Percentiles rank a stretch among this genome's conserved stretches.
Evolutionary conservation across 164 flowering plant genomes (phyloP).

Genomic region (Vitis cinerea): DNA sequence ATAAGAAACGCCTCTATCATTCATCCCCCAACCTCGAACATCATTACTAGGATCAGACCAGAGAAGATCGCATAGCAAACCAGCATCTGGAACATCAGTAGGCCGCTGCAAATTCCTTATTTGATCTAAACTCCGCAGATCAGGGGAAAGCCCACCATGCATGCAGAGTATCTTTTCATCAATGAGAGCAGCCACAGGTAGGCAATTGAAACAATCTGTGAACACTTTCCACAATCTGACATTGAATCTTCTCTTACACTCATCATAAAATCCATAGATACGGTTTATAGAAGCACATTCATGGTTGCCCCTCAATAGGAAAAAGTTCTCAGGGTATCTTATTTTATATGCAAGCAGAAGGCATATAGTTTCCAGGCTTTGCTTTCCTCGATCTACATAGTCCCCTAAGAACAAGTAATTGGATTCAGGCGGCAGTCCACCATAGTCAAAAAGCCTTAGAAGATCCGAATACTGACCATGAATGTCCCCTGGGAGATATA

Average conservation of each 20-base stretch:
- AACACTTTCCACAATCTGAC: conserved; percentile 28
- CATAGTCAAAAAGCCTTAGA: conserved; percentile 33
- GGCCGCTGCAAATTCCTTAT: conserved; percentile 25
- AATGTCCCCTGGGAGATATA: conserved; percentile 24
- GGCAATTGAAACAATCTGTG: conserved; percentile 32
- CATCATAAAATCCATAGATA: conserved; percentile 35
- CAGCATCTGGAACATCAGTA: conserved; percentile 29
- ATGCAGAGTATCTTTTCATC: conserved; percentile 33
- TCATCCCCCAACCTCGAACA: conserved; percentile 27
- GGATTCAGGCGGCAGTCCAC: conserved; percentile 33
- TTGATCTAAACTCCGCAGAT: conserved; percentile 23
- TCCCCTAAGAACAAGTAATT: conserved; percentile 39
- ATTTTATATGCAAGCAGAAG: conserved; percentile 37
- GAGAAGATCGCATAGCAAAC: conserved; percentile 39
- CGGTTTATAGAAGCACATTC: conserved; percentile 33
- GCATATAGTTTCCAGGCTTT: conserved; percentile 33
- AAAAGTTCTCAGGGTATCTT: conserved; percentile 33
- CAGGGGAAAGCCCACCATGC: conserved; percentile 42
- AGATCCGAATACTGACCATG: conserved; percentile 40
- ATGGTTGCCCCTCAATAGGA: conserved; percentile 34
- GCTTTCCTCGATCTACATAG: conserved; percentile 37
- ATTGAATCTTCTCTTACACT: conserved; percentile 30
- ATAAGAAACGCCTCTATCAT: conserved; percentile 35
- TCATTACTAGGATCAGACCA: conserved; percentile 38
- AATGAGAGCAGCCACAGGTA: conserved; percentile 35